Evolutionary conservation across 495 filamentous ascomycete genomes (phyloP), one percentile per base, ranked within the genome.

Genomic region (Viridothelium virens): DNA sequence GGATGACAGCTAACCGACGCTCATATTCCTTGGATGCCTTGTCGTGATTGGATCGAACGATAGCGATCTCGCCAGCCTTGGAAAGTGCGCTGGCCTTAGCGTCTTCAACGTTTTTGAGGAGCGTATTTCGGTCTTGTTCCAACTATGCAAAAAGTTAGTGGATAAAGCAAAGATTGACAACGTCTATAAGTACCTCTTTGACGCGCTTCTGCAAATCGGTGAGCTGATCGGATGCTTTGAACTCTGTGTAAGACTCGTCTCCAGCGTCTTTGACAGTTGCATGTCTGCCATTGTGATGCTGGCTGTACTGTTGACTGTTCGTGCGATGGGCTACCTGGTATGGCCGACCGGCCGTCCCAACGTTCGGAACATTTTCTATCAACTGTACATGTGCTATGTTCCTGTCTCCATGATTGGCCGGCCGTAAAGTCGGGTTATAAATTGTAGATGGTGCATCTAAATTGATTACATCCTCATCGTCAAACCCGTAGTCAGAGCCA

Each of bases 11-110:
- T 10, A 87, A 65, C 64, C 79, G 77, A 14, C 78, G 78, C 64
- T 89, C 85, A 73, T 84, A 81, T 36, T 86, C 84, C 56, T 83
- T 80, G 14, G 73, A 73, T 34, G 80, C 70, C 65, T 83, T 86
- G 2, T 78, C 75, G 62, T 84, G 81, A 63, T 89, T 88, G 4
- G 83, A 82, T 6, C 88, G 85, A 38, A 90, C 80, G 11, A 89
- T 89, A 31, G 86, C 78, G 37, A 86, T 86, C 75, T 91, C 88
- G 2, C 88, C 88, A 11, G 80, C 71, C 73, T 87, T 89, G 14
- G 81, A 78, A 66, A 80, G 77, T 0, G 80, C 77, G 47, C 75
- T 74, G 16, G 74, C 73, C 71, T 79, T 84, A 11, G 84, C 85
- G 12, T 77, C 75, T 41, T 80, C 71, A 37, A 85, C 70, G 33